Percentiles rank a stretch among this genome's conserved stretches.
Conservation (phyloP, 345 rosid species). For the Cardamine resedifolia region DNA sequence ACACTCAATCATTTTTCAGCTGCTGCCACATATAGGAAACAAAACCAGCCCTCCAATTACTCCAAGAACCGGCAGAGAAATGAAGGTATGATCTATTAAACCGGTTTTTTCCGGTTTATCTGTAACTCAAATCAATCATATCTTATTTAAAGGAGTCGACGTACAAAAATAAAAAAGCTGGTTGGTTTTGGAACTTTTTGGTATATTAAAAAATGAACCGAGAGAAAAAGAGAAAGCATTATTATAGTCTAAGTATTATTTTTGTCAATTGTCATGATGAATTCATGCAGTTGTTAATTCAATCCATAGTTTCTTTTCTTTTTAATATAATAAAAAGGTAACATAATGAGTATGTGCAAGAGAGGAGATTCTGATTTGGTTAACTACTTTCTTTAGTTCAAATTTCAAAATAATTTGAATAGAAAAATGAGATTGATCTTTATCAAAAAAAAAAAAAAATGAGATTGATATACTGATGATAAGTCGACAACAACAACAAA, state of each 20-base stretch:
- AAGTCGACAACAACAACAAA: too few species aligned
- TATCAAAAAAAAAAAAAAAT: too few species aligned
- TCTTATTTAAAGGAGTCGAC: conserved; percentile 20
- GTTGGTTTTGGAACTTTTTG: conserved; percentile 17
- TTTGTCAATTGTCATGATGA: conserved; percentile 23
- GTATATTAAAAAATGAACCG: conserved; percentile 5
- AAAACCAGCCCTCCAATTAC: conserved; percentile 57
- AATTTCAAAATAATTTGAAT: conserved; percentile 1
- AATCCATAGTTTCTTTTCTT: not conserved
- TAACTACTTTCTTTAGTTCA: not conserved
- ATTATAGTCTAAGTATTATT: too few species aligned
- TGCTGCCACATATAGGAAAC: conserved; percentile 42
- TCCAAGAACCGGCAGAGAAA: conserved; percentile 79
- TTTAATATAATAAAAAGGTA: not conserved
- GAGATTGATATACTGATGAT: not conserved
- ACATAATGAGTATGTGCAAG: not conserved
- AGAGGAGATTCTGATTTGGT: not conserved
- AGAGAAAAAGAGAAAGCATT: conserved; percentile 24
- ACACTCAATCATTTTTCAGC: conserved; percentile 29
- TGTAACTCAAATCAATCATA: conserved; percentile 24
- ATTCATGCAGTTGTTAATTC: conserved; percentile 21
- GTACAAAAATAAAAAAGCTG: conserved; percentile 23
- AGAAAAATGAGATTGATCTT: too few species aligned
- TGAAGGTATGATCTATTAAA: conserved; percentile 52
- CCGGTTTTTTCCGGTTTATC: conserved; percentile 16